phyloP scores from a whole-genome alignment of 345 rosid genomes.

The Eucalyptus paniculata region DNA sequence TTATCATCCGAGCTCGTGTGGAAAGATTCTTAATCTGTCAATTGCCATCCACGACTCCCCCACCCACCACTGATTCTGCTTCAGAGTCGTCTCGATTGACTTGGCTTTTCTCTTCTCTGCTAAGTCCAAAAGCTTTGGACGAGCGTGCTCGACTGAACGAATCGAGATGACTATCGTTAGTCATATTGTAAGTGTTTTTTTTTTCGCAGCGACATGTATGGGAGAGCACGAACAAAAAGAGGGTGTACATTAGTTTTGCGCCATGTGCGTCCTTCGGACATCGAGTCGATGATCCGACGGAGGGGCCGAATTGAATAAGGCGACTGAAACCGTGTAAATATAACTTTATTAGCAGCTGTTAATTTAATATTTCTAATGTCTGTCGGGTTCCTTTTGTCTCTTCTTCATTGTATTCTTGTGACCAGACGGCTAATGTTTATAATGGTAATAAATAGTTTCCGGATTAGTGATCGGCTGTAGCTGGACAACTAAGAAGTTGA shows the following conservation, averaged over 20 bases:
- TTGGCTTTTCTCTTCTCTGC: not conserved
- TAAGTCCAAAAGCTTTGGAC: not conserved
- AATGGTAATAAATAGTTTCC: not conserved
- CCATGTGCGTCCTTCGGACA: not conserved
- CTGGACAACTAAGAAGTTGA: not conserved
- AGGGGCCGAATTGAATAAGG: not conserved
- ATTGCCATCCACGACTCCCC: not conserved
- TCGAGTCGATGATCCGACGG: not conserved
- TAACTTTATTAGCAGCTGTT: not conserved
- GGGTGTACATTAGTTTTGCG: not conserved
- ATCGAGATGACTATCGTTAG: not conserved
- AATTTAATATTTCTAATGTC: not conserved
- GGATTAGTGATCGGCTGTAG: not conserved
- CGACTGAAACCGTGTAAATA: not conserved
- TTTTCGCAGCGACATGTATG: not conserved
- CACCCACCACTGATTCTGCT: not conserved
- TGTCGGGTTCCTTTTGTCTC: not conserved
- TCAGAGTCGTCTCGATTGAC: not conserved
- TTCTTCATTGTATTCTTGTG: not conserved
- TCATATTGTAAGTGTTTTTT: not conserved
- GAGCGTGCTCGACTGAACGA: not conserved
- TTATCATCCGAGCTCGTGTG: not conserved
- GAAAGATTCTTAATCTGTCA: not conserved
- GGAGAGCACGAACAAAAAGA: not conserved
- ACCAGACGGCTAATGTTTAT: not conserved